Base-by-base conservation (phyloP, 352 stramenopile species). In the Phytopythium cucurbitacearum region DNA sequence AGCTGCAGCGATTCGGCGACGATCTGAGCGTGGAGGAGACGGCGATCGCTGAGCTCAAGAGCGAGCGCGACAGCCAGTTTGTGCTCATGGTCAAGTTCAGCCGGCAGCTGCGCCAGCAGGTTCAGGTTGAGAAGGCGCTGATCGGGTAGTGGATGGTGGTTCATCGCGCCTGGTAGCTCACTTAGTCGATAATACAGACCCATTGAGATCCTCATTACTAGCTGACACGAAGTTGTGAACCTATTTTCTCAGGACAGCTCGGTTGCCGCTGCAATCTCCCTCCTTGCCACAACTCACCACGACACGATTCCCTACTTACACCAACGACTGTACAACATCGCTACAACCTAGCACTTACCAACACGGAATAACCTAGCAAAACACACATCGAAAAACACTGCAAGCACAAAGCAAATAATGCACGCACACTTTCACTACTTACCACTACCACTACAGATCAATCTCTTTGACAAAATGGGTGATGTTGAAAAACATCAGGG, bases 41-140 rank as follows among this genome's bases (percentile, higher is more conserved):
- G 40, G 62, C 73, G 42, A 67, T 80, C 38, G 45, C 40, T n/a
- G 16, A 44, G 12, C 55, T 54, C 12, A 73, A 67, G 32, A 45
- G 45, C 3, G 69, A 85, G 35, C 72, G 77, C 8, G 70, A 82
- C 59, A 69, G 62, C 46, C 72, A 88, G 61, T 83, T 88, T 42
- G 65, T 71, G 33, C 70, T 82, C 60, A 85, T 88, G 73, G 76
- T 82, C 51, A 73, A 83, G 65, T 88, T 77, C 63, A 84, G 69
- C 56, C 47, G 60, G 15, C 51, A 59, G 9, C 49, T 87, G 16
- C 68, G 73, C 52, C 56, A 67, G 13, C 40, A 33, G 5, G 52
- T 67, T 34, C 16, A 54, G 8, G n/a, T 28, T 12, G 43, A 60
- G 28, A 43, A 32, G 11, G 57, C 45, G 11, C 11, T n/a, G 32